Base-by-base conservation (phyloP, 192 early-diverging fungal genomes). In the Mortierella antarctica region DNA sequence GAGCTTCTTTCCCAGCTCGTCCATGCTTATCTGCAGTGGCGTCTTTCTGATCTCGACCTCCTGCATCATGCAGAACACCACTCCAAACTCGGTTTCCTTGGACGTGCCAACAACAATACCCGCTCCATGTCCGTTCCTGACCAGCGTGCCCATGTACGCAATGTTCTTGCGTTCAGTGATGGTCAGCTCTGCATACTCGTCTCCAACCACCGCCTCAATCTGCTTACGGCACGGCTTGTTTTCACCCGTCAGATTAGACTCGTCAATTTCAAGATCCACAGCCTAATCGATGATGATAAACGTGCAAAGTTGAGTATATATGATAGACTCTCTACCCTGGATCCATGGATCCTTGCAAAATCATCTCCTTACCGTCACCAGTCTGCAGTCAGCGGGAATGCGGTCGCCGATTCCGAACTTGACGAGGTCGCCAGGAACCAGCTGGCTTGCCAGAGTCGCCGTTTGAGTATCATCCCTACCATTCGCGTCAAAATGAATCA, bases 401-500 rank as follows among this genome's bases (percentile, higher is more conserved):
- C 96, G 88, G 83, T 98, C 96, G 39, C 97, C 97, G 31, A 92
- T 93, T 20, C 90, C 72, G 71, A 99, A 94, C 60, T 86, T 84
- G 51, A 97, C 90, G 23, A 99, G 84, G 81, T 99, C 98, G 58
- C 98, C 98, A 46, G 94, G 95, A 39, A 98, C 96, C 58, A 99
- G 84, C 18, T 95, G 88, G 61, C 88, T 92, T 8, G 95, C 98
- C 41, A 95, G 86, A 23, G 94, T 78, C 47, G 85, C 85, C 2
- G 67, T 57, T 14, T 84, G 62, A 40, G 87, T 83, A 17, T 89
- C 88, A 66, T 94, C 88, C 57, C 93, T 93, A 77, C n/a, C 20
- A 40, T 48, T 20, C 15, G 42, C 31, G 31, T 31, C 31, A 31
- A 31, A 31, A 31, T 62, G 45, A 57, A 46, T 58, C 44, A 17